phyloP scores from a whole-genome alignment of 208 protist species.

The Strigomonas galati region DNA sequence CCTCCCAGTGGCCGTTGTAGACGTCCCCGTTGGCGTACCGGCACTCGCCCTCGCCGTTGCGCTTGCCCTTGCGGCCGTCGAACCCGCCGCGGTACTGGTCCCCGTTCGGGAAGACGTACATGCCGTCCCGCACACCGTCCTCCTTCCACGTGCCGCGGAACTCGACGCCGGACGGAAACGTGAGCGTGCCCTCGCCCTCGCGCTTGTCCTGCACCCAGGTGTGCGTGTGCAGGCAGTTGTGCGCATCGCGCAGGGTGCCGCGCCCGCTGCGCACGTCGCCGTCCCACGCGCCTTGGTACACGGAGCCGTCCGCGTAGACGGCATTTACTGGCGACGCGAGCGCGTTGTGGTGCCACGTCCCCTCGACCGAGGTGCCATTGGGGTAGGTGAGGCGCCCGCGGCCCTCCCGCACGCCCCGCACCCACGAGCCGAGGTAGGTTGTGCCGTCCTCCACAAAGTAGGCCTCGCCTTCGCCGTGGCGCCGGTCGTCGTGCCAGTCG shows the following conservation, averaged over 20 bases:
- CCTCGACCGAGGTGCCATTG: slow-evolving; percentile 30
- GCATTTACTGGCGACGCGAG: slow-evolving; percentile 39
- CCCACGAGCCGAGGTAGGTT: slow-evolving; percentile 52
- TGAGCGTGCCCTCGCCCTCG: slow-evolving; percentile 50
- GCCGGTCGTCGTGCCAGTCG: slow-evolving; percentile 70
- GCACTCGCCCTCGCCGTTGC: slow-evolving; percentile 74
- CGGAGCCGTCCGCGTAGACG: slow-evolving; percentile 34
- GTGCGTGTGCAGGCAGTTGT: slow-evolving; percentile 58
- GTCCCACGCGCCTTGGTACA: slow-evolving; percentile 65
- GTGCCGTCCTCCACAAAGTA: slow-evolving; percentile 42
- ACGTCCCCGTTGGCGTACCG: slow-evolving; percentile 48
- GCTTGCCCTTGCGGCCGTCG: slow-evolving; percentile 40
- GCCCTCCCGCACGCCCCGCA: slow-evolving; percentile 39
- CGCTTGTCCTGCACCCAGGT: slow-evolving; percentile 57
- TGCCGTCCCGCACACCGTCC: slow-evolving; percentile 33
- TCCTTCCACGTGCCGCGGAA: slow-evolving; percentile 64
- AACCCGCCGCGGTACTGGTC: slow-evolving; percentile 69
- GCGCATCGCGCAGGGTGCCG: slow-evolving; percentile 40
- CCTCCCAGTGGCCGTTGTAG: slow-evolving; percentile 80
- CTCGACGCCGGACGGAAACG: slow-evolving; percentile 53
- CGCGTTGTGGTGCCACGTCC: slow-evolving; percentile 35
- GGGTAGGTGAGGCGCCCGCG: slow-evolving; percentile 43
- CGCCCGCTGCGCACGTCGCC: slow-evolving; percentile 47
- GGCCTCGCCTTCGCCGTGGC: slow-evolving; percentile 64
- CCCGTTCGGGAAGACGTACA: slow-evolving; percentile 81